Evolutionary conservation across 331 rosid genomes (phyloP).

Genomic region (Acacia concinna): DNA sequence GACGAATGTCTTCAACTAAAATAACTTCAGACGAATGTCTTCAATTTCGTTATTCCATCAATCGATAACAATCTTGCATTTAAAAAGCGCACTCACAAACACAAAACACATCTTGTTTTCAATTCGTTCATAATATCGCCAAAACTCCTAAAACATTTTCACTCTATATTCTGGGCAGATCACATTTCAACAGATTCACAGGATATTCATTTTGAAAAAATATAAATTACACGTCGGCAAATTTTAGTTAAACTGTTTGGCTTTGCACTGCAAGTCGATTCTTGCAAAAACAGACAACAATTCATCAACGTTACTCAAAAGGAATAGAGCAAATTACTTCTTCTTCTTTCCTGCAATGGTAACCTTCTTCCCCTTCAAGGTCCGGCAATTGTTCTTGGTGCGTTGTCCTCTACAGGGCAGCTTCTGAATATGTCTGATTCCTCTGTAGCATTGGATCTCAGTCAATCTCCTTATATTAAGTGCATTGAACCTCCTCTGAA

Average conservation of each 20-base stretch:
- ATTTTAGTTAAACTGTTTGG: not conserved
- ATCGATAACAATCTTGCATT: not conserved
- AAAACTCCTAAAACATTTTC: not conserved
- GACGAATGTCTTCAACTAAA: too few species aligned
- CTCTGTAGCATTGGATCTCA: constrained; percentile 95
- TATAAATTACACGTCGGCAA: not conserved
- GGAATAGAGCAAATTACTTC: constrained; percentile 20
- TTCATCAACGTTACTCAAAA: constrained; percentile 4
- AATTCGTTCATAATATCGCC: not conserved
- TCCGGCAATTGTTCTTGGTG: constrained; percentile 89
- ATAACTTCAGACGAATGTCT: too few species aligned
- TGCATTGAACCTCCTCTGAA: constrained; percentile 87
- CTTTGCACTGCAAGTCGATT: not conserved
- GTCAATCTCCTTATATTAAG: constrained; percentile 80
- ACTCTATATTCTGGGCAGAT: not conserved
- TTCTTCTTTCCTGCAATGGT: constrained; percentile 95
- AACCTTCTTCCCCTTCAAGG: constrained; percentile 93
- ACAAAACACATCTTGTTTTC: not conserved
- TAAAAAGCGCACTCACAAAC: not conserved
- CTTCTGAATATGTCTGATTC: constrained; percentile 84
- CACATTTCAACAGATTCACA: not conserved
- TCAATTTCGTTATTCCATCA: not conserved
- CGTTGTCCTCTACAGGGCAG: constrained; percentile 96
- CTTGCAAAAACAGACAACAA: constrained; percentile 5
- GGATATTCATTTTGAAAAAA: not conserved